A percentile compares a stretch with the other conserved stretches of the same genome.
These are phyloP conservation scores for Carex parvula DNA, from an alignment of 176 grass and related monocot genomes.

Conservation along the genomic window DNA sequence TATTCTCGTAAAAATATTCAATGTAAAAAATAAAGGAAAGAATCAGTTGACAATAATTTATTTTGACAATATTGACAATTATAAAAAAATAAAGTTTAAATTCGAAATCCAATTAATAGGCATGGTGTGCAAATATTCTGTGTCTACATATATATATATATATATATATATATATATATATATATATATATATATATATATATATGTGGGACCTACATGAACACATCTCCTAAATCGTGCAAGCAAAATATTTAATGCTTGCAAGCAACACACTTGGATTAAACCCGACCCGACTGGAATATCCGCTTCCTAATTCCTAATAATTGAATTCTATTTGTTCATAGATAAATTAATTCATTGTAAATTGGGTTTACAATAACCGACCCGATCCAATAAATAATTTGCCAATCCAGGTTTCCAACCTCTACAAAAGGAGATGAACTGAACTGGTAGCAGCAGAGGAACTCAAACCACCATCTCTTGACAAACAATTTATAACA, in stretches of 20 bases:
- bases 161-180: too few relatives aligned
- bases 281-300: not conserved
- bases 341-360: too few relatives aligned
- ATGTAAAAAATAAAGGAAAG: too few relatives aligned
- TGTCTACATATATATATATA: too few relatives aligned
- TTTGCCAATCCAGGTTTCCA: not conserved
- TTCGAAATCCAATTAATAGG: too few relatives aligned
- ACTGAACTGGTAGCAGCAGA: not conserved
- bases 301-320: not conserved
- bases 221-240: conserved; percentile 7
- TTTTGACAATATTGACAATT: too few relatives aligned
- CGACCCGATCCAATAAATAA: conserved; percentile 7
- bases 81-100: too few relatives aligned
- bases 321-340: too few relatives aligned
- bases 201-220: not conserved
- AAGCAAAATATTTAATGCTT: conserved; percentile 19
- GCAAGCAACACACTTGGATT: conserved; percentile 11
- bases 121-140: too few relatives aligned
- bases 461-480: not conserved
- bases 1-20: too few relatives aligned
- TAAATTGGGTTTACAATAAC: not conserved
- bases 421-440: conserved; percentile 15
- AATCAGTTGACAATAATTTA: too few relatives aligned
- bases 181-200: too few relatives aligned
- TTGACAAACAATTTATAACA: not conserved